A percentile compares a stretch with the other conserved stretches of the same genome.
These are phyloP conservation scores for Xylaria sp. DNA, from an alignment of 2,329 filamentous ascomycete genomes.

Conservation along the genomic window DNA sequence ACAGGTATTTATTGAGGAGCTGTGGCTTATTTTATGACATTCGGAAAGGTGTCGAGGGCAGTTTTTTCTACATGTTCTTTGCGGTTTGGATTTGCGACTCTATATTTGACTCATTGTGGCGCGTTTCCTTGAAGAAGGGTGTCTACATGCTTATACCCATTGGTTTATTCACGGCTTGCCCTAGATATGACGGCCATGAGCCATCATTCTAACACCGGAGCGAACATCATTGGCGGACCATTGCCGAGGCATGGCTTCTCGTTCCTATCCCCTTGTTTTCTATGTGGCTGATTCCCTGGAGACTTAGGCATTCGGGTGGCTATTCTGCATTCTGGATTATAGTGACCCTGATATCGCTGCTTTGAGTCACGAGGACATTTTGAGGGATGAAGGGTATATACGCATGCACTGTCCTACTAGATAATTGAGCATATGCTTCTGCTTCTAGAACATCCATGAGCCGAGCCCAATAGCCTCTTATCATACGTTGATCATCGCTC, in stretches of 20 bases:
- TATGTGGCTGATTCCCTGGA: background rate
- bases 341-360: conserved; percentile 11
- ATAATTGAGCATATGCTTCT: conserved; percentile 21
- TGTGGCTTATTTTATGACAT: conserved; percentile 5
- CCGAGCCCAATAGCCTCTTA: background rate
- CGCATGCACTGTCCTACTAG: conserved; percentile 30
- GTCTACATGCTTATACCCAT: conserved; percentile 30
- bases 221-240: conserved; percentile 18
- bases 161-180: background rate
- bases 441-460: background rate
- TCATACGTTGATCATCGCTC: background rate
- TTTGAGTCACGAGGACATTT: conserved; percentile 2
- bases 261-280: background rate
- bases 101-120: conserved; percentile 2
- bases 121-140: conserved; percentile 30
- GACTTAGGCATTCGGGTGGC: conserved; percentile 24
- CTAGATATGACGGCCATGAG: conserved; percentile 23
- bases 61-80: background rate
- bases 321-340: conserved; percentile 26
- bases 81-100: background rate
- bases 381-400: conserved; percentile 23
- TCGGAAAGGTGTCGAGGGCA: conserved; percentile 11
- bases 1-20: conserved; percentile 10
- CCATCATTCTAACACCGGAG: conserved; percentile 20
- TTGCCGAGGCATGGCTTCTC: conserved; percentile 21